Percentiles rank a stretch among this genome's conserved stretches.
phyloP scores from a whole-genome alignment of 345 rosid species.

The Eucalyptus lansdowneana region DNA sequence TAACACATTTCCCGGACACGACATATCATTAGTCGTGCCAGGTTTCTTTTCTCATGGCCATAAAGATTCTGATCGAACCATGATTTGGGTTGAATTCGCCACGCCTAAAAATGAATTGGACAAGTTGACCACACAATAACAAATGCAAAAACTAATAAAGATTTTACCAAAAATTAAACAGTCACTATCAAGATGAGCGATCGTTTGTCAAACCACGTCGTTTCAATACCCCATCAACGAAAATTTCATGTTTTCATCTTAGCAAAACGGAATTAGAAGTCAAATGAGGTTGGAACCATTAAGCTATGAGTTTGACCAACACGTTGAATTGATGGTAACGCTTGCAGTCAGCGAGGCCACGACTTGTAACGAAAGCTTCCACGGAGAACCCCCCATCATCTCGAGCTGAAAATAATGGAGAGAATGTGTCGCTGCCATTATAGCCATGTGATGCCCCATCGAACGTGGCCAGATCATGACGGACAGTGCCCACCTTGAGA shows the following conservation, averaged over 20 bases:
- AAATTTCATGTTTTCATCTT: background rate
- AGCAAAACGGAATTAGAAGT: background rate
- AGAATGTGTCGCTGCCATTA: background rate
- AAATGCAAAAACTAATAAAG: background rate
- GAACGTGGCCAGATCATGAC: conserved; percentile 16
- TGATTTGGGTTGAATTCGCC: background rate
- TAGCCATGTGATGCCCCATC: background rate
- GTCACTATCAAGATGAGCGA: background rate
- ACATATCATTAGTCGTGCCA: background rate
- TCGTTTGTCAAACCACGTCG: accelerated
- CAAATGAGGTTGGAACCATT: background rate
- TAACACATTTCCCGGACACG: background rate
- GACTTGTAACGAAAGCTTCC: background rate
- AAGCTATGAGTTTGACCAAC: background rate
- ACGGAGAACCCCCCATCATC: background rate
- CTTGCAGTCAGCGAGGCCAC: background rate
- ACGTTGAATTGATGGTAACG: background rate
- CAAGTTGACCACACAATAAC: background rate
- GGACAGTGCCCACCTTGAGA: background rate
- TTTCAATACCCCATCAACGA: background rate
- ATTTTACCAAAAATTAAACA: background rate
- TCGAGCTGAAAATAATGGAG: background rate
- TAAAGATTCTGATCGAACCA: background rate
- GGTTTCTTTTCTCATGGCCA: background rate
- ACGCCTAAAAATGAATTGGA: background rate